Conservation (phyloP, 257 asterid genomes). For the Lantana camara region DNA sequence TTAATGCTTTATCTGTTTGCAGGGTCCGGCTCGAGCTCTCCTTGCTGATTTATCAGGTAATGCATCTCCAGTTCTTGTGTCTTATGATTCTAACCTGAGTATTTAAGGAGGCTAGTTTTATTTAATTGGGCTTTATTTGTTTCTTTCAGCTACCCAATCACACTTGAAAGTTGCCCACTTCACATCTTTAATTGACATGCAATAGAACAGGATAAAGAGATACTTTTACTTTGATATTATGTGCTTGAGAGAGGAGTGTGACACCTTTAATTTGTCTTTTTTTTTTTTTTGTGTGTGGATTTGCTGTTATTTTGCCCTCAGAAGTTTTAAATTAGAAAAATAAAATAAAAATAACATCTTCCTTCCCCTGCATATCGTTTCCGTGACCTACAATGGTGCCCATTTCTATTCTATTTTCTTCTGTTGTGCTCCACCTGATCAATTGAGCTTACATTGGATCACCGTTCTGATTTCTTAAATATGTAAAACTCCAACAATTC, state of each 20-base stretch:
- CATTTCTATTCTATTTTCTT: background rate
- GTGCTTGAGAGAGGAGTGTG: slow-evolving; percentile 6
- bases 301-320: slow-evolving; percentile 1
- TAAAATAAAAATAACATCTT: background rate
- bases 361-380: background rate
- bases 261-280: background rate
- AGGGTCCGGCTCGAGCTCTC: slow-evolving; percentile 99
- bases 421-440: background rate
- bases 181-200: slow-evolving; percentile 4
- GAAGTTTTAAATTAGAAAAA: background rate
- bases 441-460: slow-evolving; percentile 6
- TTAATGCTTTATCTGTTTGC: slow-evolving; percentile 27
- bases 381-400: background rate
- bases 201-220: background rate
- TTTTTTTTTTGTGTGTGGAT: too few relatives aligned
- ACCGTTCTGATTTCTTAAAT: slow-evolving; percentile 10
- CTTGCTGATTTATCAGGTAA: slow-evolving; percentile 98
- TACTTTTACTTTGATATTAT: background rate
- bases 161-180: slow-evolving; percentile 4
- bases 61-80: slow-evolving; percentile 4
- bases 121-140: slow-evolving; percentile 13
- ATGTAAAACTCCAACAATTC: background rate
- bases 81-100: background rate
- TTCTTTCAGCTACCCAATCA: background rate
- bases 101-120: background rate